phyloP scores from a whole-genome alignment of 2,329 filamentous ascomycete genomes.

The Calonectria henricotiae region DNA sequence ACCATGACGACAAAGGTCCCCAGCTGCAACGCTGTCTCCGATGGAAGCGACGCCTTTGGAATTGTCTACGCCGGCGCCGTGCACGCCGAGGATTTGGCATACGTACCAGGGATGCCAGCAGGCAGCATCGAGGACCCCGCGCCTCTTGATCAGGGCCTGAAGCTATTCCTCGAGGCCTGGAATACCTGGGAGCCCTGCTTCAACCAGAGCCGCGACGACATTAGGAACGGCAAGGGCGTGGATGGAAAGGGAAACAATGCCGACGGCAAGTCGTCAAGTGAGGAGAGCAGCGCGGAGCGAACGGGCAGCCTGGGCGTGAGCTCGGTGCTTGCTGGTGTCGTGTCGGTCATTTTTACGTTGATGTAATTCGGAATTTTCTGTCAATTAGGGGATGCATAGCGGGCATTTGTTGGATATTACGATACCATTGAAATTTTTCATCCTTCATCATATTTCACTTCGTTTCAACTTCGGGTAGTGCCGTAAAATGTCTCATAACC shows the following conservation, averaged over 20 bases:
- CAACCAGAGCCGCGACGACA: constrained; percentile 41
- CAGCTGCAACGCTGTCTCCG: constrained; percentile 29
- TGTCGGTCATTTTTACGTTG: constrained; percentile 7
- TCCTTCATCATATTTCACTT: neutral
- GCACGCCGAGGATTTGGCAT: constrained; percentile 39
- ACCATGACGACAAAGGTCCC: constrained; percentile 30
- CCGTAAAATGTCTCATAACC: neutral
- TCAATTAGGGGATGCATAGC: neutral
- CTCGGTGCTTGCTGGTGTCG: neutral
- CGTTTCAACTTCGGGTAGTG: neutral
- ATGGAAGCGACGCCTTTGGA: constrained; percentile 38
- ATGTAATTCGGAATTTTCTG: neutral
- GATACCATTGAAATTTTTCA: neutral
- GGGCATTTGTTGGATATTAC: neutral
- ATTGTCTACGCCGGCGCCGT: constrained; percentile 39
- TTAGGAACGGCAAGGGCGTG: constrained; percentile 34
- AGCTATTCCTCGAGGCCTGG: constrained; percentile 42
- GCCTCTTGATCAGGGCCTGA: constrained; percentile 39
- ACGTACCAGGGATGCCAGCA: neutral
- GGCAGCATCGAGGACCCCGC: constrained; percentile 10
- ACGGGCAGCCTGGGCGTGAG: neutral
- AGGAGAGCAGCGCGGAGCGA: neutral
- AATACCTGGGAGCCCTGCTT: constrained; percentile 41
- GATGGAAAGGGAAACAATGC: constrained; percentile 5
- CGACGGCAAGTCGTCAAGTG: neutral